Percentiles rank a stretch among this genome's conserved stretches.
Evolutionary conservation across 192 early-diverging fungal genomes (phyloP).

Genomic region (Coemansia sp.): DNA sequence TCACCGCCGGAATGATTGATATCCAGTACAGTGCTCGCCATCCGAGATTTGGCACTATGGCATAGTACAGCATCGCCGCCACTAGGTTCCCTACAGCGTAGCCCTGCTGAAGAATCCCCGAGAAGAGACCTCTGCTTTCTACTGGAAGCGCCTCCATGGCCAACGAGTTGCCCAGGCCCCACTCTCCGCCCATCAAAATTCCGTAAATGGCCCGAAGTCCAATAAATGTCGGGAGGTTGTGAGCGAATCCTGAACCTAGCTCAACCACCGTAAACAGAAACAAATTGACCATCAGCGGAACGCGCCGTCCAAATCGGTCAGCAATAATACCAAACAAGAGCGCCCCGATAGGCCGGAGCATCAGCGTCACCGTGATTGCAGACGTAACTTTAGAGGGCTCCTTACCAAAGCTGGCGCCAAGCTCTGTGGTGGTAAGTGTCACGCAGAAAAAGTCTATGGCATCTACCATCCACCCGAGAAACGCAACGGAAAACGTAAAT

Average conservation of each 20-base stretch:
- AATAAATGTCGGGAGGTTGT: conserved; percentile 59
- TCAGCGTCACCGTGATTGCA: conserved; percentile 66
- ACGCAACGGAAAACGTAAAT: conserved; percentile 50
- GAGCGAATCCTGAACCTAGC: conserved; percentile 62
- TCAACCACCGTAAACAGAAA: conserved; percentile 59
- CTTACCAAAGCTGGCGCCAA: conserved; percentile 56
- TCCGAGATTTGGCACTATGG: conserved; percentile 50
- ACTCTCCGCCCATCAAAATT: conserved; percentile 68
- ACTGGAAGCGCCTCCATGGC: conserved; percentile 68
- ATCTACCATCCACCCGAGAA: conserved; percentile 72
- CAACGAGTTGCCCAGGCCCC: conserved; percentile 70
- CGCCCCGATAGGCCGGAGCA: conserved; percentile 69
- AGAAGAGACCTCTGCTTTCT: conserved; percentile 67
- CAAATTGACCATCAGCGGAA: conserved; percentile 66
- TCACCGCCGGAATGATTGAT: conserved; percentile 54
- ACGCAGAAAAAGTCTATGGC: conserved; percentile 70
- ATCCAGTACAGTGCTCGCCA: conserved; percentile 76
- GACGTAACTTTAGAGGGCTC: conserved; percentile 55
- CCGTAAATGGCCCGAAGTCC: conserved; percentile 56
- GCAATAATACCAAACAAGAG: conserved; percentile 66
- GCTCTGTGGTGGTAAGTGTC: conserved; percentile 53
- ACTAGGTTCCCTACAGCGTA: conserved; percentile 68
- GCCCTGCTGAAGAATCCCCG: conserved; percentile 71
- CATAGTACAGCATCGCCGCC: conserved; percentile 59
- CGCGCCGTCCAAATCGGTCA: conserved; percentile 64